Base-by-base conservation (phyloP, 2,329 filamentous ascomycete species). In the Colletotrichum liaoningense region DNA sequence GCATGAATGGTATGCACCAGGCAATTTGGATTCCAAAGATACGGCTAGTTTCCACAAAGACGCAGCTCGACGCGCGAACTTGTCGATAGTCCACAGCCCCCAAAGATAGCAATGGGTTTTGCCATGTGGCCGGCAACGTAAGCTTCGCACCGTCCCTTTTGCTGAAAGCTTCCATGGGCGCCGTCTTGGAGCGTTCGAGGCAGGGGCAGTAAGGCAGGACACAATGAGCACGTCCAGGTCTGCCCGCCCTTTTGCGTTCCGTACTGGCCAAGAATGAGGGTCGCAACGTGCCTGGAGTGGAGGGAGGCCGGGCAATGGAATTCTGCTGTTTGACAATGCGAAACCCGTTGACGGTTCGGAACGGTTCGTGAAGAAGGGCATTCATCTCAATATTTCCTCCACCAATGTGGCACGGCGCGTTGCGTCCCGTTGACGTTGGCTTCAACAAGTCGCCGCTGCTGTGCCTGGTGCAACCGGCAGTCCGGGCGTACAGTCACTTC, bases 361-460 rank as follows among this genome's bases (percentile, higher is more conserved):
- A 24, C 22, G 24, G 49, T 30, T 19, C 6, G 35, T 42, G 52
- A 65, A 42, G 63, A 56, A 65, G 33, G 4, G 8, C n/a, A 28
- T 56, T 33, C 22, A n/a, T n/a, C 22, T 64, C 49, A 56, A 24
- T 55, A 42, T 55, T 26, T 55, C 49, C 30, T 42, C 30, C n/a
- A 24, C 24, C 46, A 55, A 28, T 55, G 65, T 67, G 59, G 14
- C 58, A 63, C 49, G 49, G 24, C 59, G 42, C 42, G 35, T 22
- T 42, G 14, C 33, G 46, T 69, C 30, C 33, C 67, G 69, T 69
- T 14, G 33, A 60, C 65, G 55, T n/a, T 62, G 42, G 67, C 70
- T 73, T 38, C 42, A 67, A 73, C 67, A 70, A 55, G 67, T 64
- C 59, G 54, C 67, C 35, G 59, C 52, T 70, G 70, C 60, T 62